Base-by-base conservation (phyloP, 2,329 filamentous ascomycete genomes). In the Fusarium sp. region DNA sequence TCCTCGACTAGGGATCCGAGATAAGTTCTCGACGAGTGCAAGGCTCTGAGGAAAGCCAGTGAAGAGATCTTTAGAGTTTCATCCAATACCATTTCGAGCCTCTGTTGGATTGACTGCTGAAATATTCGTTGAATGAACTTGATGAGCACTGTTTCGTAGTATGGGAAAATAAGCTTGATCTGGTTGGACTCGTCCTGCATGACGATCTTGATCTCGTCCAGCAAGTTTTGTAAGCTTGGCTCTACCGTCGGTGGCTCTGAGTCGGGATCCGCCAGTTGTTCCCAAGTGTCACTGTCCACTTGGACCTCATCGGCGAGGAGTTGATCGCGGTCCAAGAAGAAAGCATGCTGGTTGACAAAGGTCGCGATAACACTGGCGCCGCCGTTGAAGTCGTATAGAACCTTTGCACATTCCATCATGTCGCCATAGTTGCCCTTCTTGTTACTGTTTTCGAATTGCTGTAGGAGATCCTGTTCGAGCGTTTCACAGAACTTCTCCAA, bases 281-380 rank as follows among this genome's bases (percentile, higher is more conserved):
- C 95, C 94, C 95, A 98, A 3, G 89, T 91, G 66, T 93, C 88
- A 61, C 86, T 87, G 73, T 96, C 93, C 14, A 88, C 87, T 4
- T 87, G 87, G 18, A 97, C 89, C 78, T 97, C 94, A 75, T 97
- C 94, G 1, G 91, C 92, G 51, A 97, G 91, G 60, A 99, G 85
- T 79, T 98, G 95, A 72, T 94, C 96, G 27, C 94, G 88, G 78
- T 98, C 96, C 76, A 99, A 98, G 82, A 99, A 99, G 86, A 99
- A 99, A 76, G 97, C 94, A 81, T 99, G 97, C 79, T 99, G 96
- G 78, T 99, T 99, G 77, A 99, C 95, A 79, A 98, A 99, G 13
- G 95, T 86, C 16, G 93, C 95, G 80, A 98, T 97, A 63, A 98
- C 96, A 78, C 94, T 98, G 60, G 93, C 90, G 54, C 96, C 96